Evolutionary conservation across 2,329 filamentous ascomycete species (phyloP), one percentile per base, ranked within the genome.

Genomic region (Hypoxylon sp.): DNA sequence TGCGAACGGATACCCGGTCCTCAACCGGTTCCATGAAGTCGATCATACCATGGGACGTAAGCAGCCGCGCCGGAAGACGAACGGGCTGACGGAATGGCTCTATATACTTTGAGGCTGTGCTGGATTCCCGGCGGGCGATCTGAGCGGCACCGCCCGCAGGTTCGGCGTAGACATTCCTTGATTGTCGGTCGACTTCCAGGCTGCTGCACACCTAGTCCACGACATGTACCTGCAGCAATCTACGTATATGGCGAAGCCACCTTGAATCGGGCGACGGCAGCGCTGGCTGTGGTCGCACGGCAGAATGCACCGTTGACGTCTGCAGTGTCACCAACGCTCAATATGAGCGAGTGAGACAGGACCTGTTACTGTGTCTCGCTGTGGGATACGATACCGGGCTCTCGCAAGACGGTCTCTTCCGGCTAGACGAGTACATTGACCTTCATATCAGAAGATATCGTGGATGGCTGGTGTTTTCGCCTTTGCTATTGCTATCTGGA

Each of bases 271-370:
- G 21, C 48, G 37, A 27, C 11, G 42, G 35, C 53, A 46, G 29
- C 40, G 10, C 27, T n/a, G n/a, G 27, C 15, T 33, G n/a, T 15
- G 15, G 51, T 59, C 41, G 38, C 24, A 59, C 58, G 47, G 17
- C 48, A 38, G 37, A 38, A 48, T 62, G 58, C 38, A 46, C 45
- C 31, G 40, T 61, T 54, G 61, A 56, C 54, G 29, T 53, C 55
- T 56, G 61, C 38, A 45, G 58, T 54, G 27, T 48, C 48, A 40
- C 51, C 40, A 53, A 49, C 20, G 27, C 48, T 59, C 31, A 38
- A 51, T n/a, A n/a, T 45, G 48, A 53, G 48, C 35, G 53, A 49
- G 31, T 23, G 49, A 54, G 49, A 51, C 38, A 46, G 50, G 47
- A 58, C 24, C 18, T 26, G 41, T n/a, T n/a, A n/a, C n/a, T n/a